These are phyloP conservation scores for Albugo laibachii DNA, from an alignment of 352 stramenopile species.

Conservation along the genomic window DNA sequence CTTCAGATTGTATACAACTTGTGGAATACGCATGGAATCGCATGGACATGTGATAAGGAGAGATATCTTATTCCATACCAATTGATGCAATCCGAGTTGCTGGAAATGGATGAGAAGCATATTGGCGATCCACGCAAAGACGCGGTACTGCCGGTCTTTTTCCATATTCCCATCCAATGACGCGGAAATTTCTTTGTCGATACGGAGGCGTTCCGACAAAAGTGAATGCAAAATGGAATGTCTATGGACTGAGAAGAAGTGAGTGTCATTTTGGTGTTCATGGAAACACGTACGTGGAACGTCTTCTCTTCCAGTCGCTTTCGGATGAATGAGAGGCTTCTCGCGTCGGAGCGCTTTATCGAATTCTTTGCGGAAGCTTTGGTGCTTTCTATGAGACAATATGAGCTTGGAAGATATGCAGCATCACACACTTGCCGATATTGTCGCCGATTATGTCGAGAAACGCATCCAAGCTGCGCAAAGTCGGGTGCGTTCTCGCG, in stretches of 20 bases:
- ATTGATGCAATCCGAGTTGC: slow-evolving; percentile 49
- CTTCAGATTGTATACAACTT: slow-evolving; percentile 31
- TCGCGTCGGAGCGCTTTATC: slow-evolving; percentile 38
- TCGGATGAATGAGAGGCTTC: slow-evolving; percentile 51
- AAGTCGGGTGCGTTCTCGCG: not conserved
- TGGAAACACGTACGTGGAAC: slow-evolving; percentile 23
- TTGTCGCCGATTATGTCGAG: not conserved
- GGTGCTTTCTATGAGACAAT: not conserved
- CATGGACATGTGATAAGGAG: slow-evolving; percentile 24
- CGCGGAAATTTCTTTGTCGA: not conserved
- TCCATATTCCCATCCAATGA: not conserved
- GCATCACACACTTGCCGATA: not conserved
- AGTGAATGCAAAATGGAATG: slow-evolving; percentile 1
- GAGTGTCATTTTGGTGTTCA: no score
- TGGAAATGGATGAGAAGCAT: slow-evolving; percentile 67
- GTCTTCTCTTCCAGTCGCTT: slow-evolving; percentile 53
- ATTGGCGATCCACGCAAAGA: slow-evolving; percentile 63
- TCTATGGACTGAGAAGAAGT: slow-evolving; percentile 2
- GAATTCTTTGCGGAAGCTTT: slow-evolving; percentile 33
- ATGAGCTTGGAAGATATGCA: not conserved
- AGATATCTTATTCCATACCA: slow-evolving; percentile 73
- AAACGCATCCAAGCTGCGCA: not conserved
- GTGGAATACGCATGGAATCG: slow-evolving; percentile 13
- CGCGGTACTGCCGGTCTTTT: slow-evolving; percentile 3
- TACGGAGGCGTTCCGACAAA: not conserved